Percentiles rank a stretch among this genome's conserved stretches.
These are phyloP conservation scores for Umbelopsis sp. DNA, from an alignment of 192 early-diverging fungal species.

Conservation along the genomic window DNA sequence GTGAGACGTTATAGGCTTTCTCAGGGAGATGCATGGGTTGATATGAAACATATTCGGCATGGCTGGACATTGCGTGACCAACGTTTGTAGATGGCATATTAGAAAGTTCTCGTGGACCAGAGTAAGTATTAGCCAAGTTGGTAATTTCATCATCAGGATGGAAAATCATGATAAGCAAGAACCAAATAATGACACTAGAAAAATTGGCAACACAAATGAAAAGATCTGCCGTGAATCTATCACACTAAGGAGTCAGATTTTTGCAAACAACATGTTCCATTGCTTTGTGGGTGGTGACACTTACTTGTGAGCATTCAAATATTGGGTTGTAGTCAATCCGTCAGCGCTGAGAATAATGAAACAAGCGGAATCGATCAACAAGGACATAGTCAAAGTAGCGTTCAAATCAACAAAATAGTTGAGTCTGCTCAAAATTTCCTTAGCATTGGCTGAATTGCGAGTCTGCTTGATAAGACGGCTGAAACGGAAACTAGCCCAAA, in stretches of 20 bases:
- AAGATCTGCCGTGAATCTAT: conserved; percentile 26
- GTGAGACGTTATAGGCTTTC: conserved; percentile 3
- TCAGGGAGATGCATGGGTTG: not conserved
- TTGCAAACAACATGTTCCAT: not conserved
- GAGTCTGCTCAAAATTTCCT: conserved; percentile 16
- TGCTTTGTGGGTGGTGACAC: not conserved
- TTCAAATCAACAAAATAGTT: conserved; percentile 24
- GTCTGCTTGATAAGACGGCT: conserved; percentile 20
- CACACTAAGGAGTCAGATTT: not conserved
- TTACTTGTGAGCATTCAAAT: conserved; percentile 24
- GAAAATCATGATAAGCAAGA: conserved; percentile 26
- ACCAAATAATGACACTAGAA: conserved; percentile 19
- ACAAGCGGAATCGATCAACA: conserved; percentile 13
- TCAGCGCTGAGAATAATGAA: conserved; percentile 26
- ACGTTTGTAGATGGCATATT: not conserved
- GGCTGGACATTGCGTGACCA: not conserved
- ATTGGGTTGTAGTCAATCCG: conserved; percentile 13
- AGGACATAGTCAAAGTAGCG: conserved; percentile 7
- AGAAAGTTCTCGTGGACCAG: not conserved
- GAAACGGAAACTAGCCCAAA: conserved; percentile 24
- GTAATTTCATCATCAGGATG: conserved; percentile 18
- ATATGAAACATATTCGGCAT: not conserved
- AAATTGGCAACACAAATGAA: conserved; percentile 25
- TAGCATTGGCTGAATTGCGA: conserved; percentile 23
- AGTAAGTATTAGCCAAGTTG: not conserved